Percentiles rank a stretch among this genome's conserved stretches.
Evolutionary conservation across 2,329 filamentous ascomycete genomes (phyloP).

Genomic region (Apiospora phragmitis): DNA sequence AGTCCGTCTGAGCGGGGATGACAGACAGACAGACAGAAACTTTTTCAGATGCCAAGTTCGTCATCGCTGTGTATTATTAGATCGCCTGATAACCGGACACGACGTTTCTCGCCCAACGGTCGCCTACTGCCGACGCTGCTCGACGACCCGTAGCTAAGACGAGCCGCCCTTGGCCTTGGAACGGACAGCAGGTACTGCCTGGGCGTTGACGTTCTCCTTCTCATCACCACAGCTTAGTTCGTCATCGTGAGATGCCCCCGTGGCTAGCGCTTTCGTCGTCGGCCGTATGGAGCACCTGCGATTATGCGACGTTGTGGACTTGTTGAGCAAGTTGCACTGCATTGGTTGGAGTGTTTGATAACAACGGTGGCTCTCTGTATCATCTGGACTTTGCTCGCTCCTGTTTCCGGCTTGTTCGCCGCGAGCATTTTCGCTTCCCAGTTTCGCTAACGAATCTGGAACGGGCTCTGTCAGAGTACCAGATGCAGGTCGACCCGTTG

Average conservation of each 20-base stretch:
- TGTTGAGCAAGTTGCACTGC: not conserved
- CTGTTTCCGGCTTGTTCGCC: not conserved
- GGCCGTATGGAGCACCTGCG: not conserved
- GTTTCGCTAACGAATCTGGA: not conserved
- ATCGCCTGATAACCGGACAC: slow-evolving; percentile 15
- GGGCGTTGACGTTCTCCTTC: slow-evolving; percentile 19
- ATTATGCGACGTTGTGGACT: not conserved
- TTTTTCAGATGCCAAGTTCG: slow-evolving; percentile 24
- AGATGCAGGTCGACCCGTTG: not conserved
- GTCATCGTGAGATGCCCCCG: not conserved
- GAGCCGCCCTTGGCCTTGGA: not conserved
- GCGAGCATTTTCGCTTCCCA: not conserved
- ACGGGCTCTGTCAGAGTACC: not conserved
- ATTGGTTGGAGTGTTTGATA: not conserved
- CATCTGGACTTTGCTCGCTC: not conserved
- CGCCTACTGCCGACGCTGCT: slow-evolving; percentile 11
- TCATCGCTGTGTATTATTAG: slow-evolving; percentile 23
- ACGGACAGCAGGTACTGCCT: not conserved
- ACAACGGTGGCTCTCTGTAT: not conserved
- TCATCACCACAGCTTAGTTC: slow-evolving; percentile 19
- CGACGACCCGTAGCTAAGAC: not conserved
- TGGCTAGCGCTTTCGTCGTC: not conserved
- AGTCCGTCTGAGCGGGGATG: not conserved
- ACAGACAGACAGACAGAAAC: not conserved
- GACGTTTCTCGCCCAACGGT: slow-evolving; percentile 14